Evolutionary conservation across 2,329 filamentous ascomycete species (phyloP).

Genomic region (Scedosporium apiospermum): DNA sequence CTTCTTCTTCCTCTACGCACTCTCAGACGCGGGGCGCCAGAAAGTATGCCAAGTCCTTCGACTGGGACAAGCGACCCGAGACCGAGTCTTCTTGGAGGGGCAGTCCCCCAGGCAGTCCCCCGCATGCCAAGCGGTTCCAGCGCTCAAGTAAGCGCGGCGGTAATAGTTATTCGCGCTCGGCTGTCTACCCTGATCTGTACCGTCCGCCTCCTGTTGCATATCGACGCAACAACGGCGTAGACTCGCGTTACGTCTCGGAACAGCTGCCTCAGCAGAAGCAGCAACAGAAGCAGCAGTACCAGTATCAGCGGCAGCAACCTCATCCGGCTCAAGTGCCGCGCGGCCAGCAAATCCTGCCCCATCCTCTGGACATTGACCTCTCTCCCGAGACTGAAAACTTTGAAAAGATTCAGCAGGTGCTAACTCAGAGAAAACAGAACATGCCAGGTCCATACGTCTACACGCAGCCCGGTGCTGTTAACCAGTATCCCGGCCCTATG

Average conservation of each 20-base stretch:
- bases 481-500: conserved; percentile 27
- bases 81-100: neutral
- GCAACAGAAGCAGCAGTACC: conserved; percentile 15
- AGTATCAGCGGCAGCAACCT: conserved; percentile 15
- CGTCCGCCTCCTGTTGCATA: neutral
- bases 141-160: conserved; percentile 38
- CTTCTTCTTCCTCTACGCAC: conserved; percentile 9
- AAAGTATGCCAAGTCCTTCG: neutral
- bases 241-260: neutral
- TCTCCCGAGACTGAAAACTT: conserved; percentile 61
- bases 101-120: conserved; percentile 4
- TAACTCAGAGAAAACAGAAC: conserved; percentile 59
- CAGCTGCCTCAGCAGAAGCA: conserved; percentile 2
- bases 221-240: neutral
- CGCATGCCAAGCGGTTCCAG: conserved; percentile 25
- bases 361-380: conserved; percentile 39
- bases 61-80: neutral
- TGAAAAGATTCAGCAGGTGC: conserved; percentile 66
- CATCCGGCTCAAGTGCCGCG: neutral
- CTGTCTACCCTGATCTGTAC: neutral
- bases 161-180: neutral
- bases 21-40: neutral
- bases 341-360: neutral
- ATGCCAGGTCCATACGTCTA: conserved; percentile 37
- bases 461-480: conserved; percentile 30